Evolutionary conservation across 805 yeast genomes (phyloP), one percentile per base, ranked within the genome.

Genomic region (Hanseniaspora singularis): DNA sequence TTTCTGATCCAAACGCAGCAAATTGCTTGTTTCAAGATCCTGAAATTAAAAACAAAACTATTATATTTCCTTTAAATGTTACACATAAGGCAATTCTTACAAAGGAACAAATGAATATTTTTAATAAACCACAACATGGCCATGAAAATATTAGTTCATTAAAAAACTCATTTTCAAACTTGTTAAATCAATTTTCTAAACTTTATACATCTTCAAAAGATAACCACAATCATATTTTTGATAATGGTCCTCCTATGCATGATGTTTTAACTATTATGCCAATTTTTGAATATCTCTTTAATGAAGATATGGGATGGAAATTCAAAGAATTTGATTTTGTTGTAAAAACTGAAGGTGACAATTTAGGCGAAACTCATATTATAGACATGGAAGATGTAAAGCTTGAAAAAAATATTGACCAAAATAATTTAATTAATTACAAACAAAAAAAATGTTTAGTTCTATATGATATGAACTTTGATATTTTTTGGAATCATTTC

Each of bases 1-100:
- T 72, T 66, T 68, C 75, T 44, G 96, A 86, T 59, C 85, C 94
- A 1, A 69, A 71, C 33, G 94, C 95, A 4, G 84, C 95, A 0
- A 62, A 72, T 22, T 57, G 62, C 14, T 70, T 85, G 2, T 62
- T 85, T 5, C 55, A 59, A 12, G 77, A 76, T 54, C 61, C 64
- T 0, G 57, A 62, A 0, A 55, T 82, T 15, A 57, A 61, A n/a
- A 62, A 68, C 12, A 78, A 73, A 55, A 67, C 72, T 12, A 55
- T 80, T 3, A 58, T 83, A 38, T 69, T 73, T 7, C 87, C 92
- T 1, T 62, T 85, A 46, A 81, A 84, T 58, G 63, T 81, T 14
- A 82, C 94, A 2, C 83, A 79, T 54, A 73, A 72, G 36, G 80
- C 79, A 1, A 62, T 74, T 11, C 7, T 30, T n/a, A 32, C 19